A percentile compares a stretch with the other conserved stretches of the same genome.
These are phyloP conservation scores for Trametes elegans DNA, from an alignment of 768 basidiomycete species.

Conservation along the genomic window DNA sequence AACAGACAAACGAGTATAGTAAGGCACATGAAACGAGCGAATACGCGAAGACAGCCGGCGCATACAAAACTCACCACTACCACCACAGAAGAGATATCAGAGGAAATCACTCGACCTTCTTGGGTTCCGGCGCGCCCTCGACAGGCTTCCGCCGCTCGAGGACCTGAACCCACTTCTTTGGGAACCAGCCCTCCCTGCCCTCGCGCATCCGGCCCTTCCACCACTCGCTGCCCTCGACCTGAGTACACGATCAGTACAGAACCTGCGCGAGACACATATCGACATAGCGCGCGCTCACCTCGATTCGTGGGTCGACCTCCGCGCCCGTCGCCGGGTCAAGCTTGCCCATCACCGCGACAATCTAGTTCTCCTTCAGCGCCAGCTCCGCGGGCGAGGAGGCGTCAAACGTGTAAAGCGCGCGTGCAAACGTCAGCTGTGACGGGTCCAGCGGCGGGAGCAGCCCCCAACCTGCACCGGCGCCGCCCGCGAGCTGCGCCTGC, in stretches of 20 bases:
- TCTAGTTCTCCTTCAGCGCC: constrained; percentile 80
- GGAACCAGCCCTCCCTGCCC: constrained; percentile 94
- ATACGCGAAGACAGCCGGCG: background rate
- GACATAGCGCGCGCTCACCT: constrained; percentile 33
- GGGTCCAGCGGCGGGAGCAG: constrained; percentile 71
- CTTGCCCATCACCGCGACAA: constrained; percentile 88
- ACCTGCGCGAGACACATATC: background rate
- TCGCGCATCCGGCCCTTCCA: constrained; percentile 93
- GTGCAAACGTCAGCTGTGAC: constrained; percentile 75
- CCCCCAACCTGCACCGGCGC: constrained; percentile 35
- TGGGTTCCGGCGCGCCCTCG: constrained; percentile 32
- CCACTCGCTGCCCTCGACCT: constrained; percentile 69
- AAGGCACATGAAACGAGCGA: background rate
- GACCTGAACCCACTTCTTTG: constrained; percentile 81
- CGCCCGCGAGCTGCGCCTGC: constrained; percentile 37
- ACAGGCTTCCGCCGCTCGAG: constrained; percentile 45
- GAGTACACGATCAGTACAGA: background rate
- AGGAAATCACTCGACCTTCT: constrained; percentile 39
- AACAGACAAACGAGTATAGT: background rate
- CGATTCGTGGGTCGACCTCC: constrained; percentile 64
- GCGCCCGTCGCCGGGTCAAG: constrained; percentile 65
- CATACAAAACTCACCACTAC: constrained; percentile 1
- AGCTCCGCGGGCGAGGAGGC: constrained; percentile 78
- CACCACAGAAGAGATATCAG: background rate
- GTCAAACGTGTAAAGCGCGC: constrained; percentile 77